Conservation (phyloP, 768 basidiomycete genomes). For the Mycena belliarum region DNA sequence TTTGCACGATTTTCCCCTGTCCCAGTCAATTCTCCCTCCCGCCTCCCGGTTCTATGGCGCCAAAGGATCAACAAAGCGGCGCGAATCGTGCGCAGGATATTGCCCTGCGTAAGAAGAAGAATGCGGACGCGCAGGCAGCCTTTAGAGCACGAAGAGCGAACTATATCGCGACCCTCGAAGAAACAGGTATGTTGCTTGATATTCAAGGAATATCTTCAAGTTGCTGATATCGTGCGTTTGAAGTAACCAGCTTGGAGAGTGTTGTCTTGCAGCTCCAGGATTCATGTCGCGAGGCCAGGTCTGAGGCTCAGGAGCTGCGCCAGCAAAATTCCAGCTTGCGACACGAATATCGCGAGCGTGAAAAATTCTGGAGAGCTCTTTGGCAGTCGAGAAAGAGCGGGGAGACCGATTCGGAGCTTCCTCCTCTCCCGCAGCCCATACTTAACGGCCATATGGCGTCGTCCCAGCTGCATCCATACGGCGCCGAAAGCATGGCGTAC, state of each 20-base stretch:
- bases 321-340: conserved; percentile 67
- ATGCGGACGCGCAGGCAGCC: conserved; percentile 83
- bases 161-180: conserved; percentile 86
- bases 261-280: conserved; percentile 85
- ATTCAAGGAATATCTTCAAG: background rate
- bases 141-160: conserved; percentile 81
- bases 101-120: conserved; percentile 82
- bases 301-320: conserved; percentile 60
- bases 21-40: too few relatives aligned
- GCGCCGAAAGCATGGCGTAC: conserved; percentile 45
- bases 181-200: conserved; percentile 57
- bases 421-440: conserved; percentile 43
- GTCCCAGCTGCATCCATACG: conserved; percentile 37
- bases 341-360: conserved; percentile 66
- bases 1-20: too few relatives aligned
- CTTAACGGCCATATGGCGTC: conserved; percentile 38
- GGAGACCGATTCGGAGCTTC: conserved; percentile 55
- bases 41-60: too few relatives aligned
- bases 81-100: conserved; percentile 42
- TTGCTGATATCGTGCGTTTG: background rate
- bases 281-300: conserved; percentile 67
- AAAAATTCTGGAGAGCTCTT: conserved; percentile 71
- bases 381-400: conserved; percentile 65
- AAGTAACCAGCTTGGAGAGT: conserved; percentile 83
- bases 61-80: too few relatives aligned